Conservation (phyloP, 1,284 basidiomycete species). For the Puccinia polysora region DNA sequence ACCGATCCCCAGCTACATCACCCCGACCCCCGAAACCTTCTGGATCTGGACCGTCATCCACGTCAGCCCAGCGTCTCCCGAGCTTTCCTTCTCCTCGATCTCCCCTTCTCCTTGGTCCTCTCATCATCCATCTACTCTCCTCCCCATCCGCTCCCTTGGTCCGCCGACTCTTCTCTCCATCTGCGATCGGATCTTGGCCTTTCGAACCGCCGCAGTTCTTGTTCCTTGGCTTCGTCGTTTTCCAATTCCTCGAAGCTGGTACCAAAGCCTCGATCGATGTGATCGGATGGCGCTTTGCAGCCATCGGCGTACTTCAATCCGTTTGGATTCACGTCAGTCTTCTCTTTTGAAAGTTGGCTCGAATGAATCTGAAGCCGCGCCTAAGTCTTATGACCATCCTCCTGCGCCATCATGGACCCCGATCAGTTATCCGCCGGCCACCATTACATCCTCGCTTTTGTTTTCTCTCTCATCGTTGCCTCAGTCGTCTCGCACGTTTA, state of each 20-base stretch:
- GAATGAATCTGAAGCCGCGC: too few species aligned
- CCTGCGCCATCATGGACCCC: conserved; percentile 43
- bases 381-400: conserved; percentile 49
- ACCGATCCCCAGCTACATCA: conserved; percentile 44
- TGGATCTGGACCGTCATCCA: conserved; percentile 44
- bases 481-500: conserved; percentile 54
- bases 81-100: neutral
- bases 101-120: neutral
- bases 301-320: conserved; percentile 51
- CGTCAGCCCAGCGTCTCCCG: neutral
- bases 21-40: conserved; percentile 41
- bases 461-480: conserved; percentile 54
- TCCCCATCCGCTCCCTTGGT: neutral
- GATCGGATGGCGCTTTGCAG: conserved; percentile 54
- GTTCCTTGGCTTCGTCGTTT: conserved; percentile 53
- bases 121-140: neutral
- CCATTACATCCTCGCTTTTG: conserved; percentile 52
- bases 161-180: neutral
- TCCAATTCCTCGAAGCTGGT: conserved; percentile 50
- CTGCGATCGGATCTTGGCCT: neutral
- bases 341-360: neutral
- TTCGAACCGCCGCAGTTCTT: conserved; percentile 45
- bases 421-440: conserved; percentile 44
- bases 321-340: conserved; percentile 48
- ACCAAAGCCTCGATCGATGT: conserved; percentile 50